Evolutionary conservation across 106 monocot species (phyloP), one percentile per base, ranked within the genome.

Genomic region (Phalaenopsis equestris): DNA sequence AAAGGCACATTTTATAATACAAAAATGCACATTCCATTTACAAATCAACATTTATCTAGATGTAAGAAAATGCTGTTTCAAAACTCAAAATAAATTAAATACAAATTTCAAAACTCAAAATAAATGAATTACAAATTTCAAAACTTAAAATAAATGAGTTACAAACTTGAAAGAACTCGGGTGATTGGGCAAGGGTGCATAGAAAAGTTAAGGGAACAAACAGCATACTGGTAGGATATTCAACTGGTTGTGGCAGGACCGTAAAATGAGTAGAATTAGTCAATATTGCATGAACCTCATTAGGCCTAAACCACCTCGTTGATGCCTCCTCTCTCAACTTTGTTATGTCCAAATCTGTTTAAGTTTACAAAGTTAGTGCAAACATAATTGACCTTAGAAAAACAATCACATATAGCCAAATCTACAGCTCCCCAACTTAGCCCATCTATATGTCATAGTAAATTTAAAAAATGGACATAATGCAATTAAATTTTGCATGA

Each of bases 251-350:
- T n/a, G 95, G 89, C 36, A 89, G 86, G 73, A 95, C 75, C 57
- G 83, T 86, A 37, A 92, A 89, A 75, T 47, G 81, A 3, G 43
- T 81, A 77, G 84, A 67, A 79, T 95, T 95, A 14, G 87, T 89
- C 72, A 95, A 79, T 78, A 95, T 81, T 68, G 95, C 95, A 86
- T 90, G 84, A 49, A 95, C 77, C 83, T 95, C 95, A 82, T 95
- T 95, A 1, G 95, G 92, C 75, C 95, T 85, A 82, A 95, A 84
- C 95, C 95, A 95, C 75, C 95, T 87, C 16, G 73, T 82, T 23
- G 78, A 56, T 36, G 90, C 95, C 73, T 92, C 86, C 23, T 80
- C 80, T 76, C 83, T 75, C 65, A 95, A 78, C 65, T 81, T 90
- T 74, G 78, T 80, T 37, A 84, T 78, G 80, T 89, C 76, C 89